phyloP scores from a whole-genome alignment of 495 filamentous ascomycete genomes.

The Tuber brumale region DNA sequence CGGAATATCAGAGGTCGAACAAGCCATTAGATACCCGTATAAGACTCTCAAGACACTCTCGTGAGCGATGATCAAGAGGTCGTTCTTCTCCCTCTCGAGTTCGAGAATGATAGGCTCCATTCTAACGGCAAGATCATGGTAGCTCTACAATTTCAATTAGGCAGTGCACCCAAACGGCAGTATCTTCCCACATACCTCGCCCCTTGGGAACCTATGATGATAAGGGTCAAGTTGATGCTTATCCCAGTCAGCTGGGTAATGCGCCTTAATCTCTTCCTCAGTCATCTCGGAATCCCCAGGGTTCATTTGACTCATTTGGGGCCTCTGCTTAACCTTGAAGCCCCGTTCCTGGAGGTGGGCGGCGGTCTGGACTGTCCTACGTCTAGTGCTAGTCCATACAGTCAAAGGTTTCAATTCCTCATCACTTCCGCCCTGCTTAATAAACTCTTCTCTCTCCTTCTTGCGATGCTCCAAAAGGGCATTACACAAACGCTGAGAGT shows the following conservation, averaged over 20 bases:
- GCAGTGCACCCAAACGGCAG: conserved; percentile 15
- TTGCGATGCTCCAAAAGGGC: conserved; percentile 74
- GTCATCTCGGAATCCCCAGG: conserved; percentile 90
- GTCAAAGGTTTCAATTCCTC: conserved; percentile 70
- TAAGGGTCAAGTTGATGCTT: conserved; percentile 95
- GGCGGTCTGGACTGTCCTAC: conserved; percentile 85
- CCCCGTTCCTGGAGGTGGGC: conserved; percentile 68
- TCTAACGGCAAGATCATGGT: conserved; percentile 94
- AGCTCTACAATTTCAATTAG: conserved; percentile 57
- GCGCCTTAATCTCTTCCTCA: conserved; percentile 67
- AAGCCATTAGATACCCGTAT: conserved; percentile 98
- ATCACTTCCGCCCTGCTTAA: conserved; percentile 61
- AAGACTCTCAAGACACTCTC: conserved; percentile 93
- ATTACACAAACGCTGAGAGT: conserved; percentile 81
- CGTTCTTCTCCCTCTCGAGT: conserved; percentile 92
- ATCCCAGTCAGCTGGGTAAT: conserved; percentile 80
- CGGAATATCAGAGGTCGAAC: conserved; percentile 92
- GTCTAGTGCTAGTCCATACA: conserved; percentile 89
- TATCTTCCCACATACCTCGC: conserved; percentile 59
- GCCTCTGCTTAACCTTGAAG: conserved; percentile 79
- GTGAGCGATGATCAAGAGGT: conserved; percentile 94
- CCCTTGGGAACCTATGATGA: conserved; percentile 91
- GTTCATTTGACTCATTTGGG: conserved; percentile 94
- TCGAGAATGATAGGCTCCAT: conserved; percentile 99
- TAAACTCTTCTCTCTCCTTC: conserved; percentile 62